Conservation (phyloP, 2,329 filamentous ascomycete species). For the Venturiaceae sp. region DNA sequence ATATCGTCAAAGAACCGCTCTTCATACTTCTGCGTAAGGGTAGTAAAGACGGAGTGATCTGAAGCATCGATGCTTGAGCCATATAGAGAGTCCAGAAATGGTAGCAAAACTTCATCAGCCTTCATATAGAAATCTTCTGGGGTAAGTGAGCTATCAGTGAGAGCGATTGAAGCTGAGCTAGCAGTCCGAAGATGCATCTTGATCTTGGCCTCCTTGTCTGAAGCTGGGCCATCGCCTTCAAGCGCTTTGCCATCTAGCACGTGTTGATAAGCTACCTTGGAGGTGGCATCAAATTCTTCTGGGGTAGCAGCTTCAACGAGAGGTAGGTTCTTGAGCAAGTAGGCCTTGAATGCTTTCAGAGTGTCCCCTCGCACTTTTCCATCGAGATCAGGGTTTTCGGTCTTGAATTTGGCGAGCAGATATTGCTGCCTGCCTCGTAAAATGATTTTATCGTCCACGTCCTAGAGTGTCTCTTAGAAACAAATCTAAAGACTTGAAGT, state of each 20-base stretch:
- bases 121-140: conserved; percentile 41
- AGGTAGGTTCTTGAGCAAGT: conserved; percentile 59
- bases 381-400: conserved; percentile 34
- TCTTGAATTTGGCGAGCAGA: conserved; percentile 61
- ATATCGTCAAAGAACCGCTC: conserved; percentile 83
- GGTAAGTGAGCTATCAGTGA: conserved; percentile 24
- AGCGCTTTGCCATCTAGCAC: conserved; percentile 46
- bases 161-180: conserved; percentile 37
- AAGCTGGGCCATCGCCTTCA: conserved; percentile 44
- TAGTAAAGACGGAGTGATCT: conserved; percentile 71
- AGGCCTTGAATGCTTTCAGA: conserved; percentile 43
- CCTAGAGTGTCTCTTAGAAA: background rate
- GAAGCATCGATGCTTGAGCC: conserved; percentile 47
- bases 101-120: conserved; percentile 61
- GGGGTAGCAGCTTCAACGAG: conserved; percentile 36
- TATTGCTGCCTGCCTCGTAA: conserved; percentile 64
- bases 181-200: conserved; percentile 77
- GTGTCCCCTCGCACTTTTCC: conserved; percentile 41
- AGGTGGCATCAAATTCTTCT: conserved; percentile 36
- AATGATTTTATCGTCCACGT: conserved; percentile 47
- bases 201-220: conserved; percentile 74
- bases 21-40: conserved; percentile 79
- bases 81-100: conserved; percentile 64
- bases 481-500: conserved; percentile 9
- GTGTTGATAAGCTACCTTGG: conserved; percentile 40